phyloP scores from a whole-genome alignment of 1,284 basidiomycete species.

The Malassezia japonica region DNA sequence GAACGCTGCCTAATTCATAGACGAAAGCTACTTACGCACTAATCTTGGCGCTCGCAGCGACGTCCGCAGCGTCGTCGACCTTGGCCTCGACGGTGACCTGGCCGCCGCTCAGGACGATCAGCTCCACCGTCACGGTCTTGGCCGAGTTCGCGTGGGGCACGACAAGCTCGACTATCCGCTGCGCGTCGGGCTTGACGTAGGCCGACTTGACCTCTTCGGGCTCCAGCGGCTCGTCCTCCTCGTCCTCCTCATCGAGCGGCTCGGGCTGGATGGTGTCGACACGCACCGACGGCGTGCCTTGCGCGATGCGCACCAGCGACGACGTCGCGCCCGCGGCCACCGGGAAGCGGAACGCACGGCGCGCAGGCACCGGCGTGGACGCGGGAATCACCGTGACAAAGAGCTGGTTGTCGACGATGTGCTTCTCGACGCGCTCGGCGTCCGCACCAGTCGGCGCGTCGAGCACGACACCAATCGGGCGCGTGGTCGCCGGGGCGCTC shows the following conservation, averaged over 20 bases:
- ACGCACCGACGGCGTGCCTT: constrained; percentile 70
- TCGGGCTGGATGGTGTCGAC: constrained; percentile 53
- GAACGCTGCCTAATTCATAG: neutral
- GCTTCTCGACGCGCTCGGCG: constrained; percentile 40
- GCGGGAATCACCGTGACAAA: constrained; percentile 49
- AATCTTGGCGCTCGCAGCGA: constrained; percentile 6
- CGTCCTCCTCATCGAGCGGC: constrained; percentile 50
- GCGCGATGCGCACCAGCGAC: constrained; percentile 74
- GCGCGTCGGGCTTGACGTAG: constrained; percentile 22
- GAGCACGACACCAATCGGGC: constrained; percentile 69
- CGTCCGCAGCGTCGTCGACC: constrained; percentile 4
- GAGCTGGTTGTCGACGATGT: constrained; percentile 51
- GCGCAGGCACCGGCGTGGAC: constrained; percentile 60
- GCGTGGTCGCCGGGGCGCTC: constrained; percentile 24
- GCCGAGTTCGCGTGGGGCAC: constrained; percentile 18
- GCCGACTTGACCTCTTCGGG: constrained; percentile 37
- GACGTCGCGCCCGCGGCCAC: constrained; percentile 22
- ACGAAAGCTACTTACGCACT: constrained; percentile 6
- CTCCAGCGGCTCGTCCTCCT: constrained; percentile 48
- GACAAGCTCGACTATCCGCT: constrained; percentile 22
- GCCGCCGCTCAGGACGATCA: constrained; percentile 20
- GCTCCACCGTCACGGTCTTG: constrained; percentile 16
- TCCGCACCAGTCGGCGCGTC: constrained; percentile 53
- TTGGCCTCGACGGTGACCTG: constrained; percentile 20
- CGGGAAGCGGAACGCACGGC: constrained; percentile 60